Percentiles rank a stretch among this genome's conserved stretches.
These are phyloP conservation scores for Herpetospermum pedunculosum DNA, from an alignment of 306 rosid genomes.

Conservation along the genomic window DNA sequence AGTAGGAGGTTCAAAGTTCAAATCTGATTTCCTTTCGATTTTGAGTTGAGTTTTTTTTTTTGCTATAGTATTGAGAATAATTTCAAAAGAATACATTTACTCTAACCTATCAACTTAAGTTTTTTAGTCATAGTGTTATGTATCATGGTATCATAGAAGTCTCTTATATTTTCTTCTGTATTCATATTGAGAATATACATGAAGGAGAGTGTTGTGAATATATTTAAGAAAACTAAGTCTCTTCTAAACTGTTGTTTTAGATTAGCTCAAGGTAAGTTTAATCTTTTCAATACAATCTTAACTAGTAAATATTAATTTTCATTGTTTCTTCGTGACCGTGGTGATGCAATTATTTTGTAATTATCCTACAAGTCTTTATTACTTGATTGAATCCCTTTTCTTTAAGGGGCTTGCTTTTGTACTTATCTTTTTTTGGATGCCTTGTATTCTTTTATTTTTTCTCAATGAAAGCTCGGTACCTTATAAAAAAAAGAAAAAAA, in stretches of 20 bases:
- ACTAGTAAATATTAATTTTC: not conserved
- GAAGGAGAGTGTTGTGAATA: not conserved
- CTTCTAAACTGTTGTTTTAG: not conserved
- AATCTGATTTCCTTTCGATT: not conserved
- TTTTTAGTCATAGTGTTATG: not conserved
- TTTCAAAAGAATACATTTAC: not conserved
- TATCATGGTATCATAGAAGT: not conserved
- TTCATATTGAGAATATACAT: not conserved
- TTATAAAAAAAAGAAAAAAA: too few species aligned
- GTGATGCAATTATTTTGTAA: too few species aligned
- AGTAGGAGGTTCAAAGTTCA: not conserved
- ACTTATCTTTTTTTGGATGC: too few species aligned
- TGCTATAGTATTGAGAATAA: not conserved
- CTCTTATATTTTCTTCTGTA: not conserved
- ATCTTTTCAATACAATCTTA: not conserved
- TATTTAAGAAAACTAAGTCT: not conserved
- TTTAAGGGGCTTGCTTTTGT: too few species aligned
- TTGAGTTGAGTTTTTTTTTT: too few species aligned
- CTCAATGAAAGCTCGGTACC: too few species aligned
- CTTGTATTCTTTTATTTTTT: too few species aligned
- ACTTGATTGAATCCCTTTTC: too few species aligned
- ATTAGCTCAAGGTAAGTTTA: not conserved
- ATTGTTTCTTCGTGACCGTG: too few species aligned
- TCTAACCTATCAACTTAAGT: not conserved
- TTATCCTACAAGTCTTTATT: too few species aligned